phyloP scores from a whole-genome alignment of 2,329 filamentous ascomycete genomes.

The Trichoderma sp. region DNA sequence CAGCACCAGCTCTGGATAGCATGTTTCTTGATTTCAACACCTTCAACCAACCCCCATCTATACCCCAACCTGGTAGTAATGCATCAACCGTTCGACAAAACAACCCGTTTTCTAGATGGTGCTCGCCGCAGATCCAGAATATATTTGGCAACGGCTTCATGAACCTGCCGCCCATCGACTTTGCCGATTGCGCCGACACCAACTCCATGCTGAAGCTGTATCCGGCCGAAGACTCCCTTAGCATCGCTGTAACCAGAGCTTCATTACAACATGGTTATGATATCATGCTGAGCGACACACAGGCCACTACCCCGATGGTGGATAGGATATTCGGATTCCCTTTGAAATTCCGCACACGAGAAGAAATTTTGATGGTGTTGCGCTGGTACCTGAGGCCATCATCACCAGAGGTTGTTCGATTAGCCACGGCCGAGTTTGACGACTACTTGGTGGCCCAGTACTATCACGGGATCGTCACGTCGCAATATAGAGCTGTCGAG shows the following conservation, averaged over 20 bases:
- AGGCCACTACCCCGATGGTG: not conserved
- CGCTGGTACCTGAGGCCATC: slow-evolving; percentile 8
- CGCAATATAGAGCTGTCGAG: not conserved
- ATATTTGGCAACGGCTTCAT: slow-evolving; percentile 7
- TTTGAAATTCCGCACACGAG: not conserved
- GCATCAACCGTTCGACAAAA: not conserved
- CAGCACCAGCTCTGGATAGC: not conserved
- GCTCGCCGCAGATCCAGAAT: not conserved
- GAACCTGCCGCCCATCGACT: not conserved
- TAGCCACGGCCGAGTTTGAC: slow-evolving; percentile 9
- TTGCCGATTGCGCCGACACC: not conserved
- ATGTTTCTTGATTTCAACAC: not conserved
- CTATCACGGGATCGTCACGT: not conserved
- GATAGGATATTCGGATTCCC: slow-evolving; percentile 9
- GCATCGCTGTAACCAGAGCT: slow-evolving; percentile 1
- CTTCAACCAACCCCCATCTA: not conserved
- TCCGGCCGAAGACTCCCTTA: not conserved
- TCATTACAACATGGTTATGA: slow-evolving; percentile 1
- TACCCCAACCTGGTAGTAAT: not conserved
- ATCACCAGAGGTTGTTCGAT: not conserved
- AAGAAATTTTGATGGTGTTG: slow-evolving; percentile 4
- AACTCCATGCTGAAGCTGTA: not conserved
- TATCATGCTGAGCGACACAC: not conserved
- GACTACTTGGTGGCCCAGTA: slow-evolving; percentile 10
- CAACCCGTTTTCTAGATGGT: not conserved